Percentiles rank a stretch among this genome's conserved stretches.
phyloP scores from a whole-genome alignment of 768 basidiomycete genomes.

The Daedaleopsis nitida region DNA sequence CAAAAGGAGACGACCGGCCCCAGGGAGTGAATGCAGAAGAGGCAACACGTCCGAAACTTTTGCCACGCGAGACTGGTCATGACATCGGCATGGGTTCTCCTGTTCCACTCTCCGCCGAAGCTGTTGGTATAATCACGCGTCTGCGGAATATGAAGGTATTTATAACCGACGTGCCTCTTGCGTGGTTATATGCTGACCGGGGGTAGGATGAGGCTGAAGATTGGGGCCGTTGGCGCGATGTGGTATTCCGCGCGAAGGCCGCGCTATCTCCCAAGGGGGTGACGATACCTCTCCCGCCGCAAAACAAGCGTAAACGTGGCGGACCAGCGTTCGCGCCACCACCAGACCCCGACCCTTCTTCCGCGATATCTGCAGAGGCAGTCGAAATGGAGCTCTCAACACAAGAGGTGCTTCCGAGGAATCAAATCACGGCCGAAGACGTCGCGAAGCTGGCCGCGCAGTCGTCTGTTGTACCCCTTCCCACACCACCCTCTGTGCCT shows the following conservation, averaged over 20 bases:
- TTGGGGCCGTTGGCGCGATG: conserved; percentile 87
- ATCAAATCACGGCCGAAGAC: conserved; percentile 51
- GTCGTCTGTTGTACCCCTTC: conserved; percentile 21
- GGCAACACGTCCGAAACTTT: conserved; percentile 40
- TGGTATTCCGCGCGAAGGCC: conserved; percentile 77
- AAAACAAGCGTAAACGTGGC: conserved; percentile 61
- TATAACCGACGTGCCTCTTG: conserved; percentile 10
- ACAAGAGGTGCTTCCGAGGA: conserved; percentile 21
- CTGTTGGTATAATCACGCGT: conserved; percentile 75
- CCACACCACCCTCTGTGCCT: conserved; percentile 25
- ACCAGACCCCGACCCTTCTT: neutral
- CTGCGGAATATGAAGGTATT: conserved; percentile 88
- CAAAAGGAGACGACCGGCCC: neutral
- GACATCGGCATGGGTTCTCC: conserved; percentile 90
- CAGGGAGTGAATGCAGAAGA: neutral
- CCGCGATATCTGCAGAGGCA: conserved; percentile 14
- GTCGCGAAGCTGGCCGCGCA: conserved; percentile 36
- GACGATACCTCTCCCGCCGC: conserved; percentile 57
- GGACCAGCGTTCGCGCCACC: conserved; percentile 38
- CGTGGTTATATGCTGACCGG: neutral
- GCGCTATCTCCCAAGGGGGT: conserved; percentile 44
- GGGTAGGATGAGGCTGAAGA: conserved; percentile 82
- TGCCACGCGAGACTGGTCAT: conserved; percentile 84
- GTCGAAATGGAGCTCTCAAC: neutral
- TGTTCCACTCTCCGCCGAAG: conserved; percentile 74